These are phyloP conservation scores for Kodamaea laetipori DNA, from an alignment of 805 yeast species.

Conservation along the genomic window DNA sequence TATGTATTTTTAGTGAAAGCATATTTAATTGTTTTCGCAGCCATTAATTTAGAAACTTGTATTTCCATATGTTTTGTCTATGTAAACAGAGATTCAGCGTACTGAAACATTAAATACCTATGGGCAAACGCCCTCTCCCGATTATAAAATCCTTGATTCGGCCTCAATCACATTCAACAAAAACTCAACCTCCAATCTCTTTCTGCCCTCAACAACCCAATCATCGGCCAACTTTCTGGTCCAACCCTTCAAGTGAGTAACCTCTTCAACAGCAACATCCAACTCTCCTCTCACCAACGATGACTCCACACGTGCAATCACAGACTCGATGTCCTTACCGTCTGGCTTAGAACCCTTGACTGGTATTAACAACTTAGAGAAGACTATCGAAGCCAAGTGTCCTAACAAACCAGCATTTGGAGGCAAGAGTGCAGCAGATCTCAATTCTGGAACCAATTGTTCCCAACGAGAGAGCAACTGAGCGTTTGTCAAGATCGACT, in stretches of 20 bases:
- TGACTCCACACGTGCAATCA: slow-evolving; percentile 81
- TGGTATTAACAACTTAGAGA: slow-evolving; percentile 72
- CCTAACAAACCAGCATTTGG: slow-evolving; percentile 96
- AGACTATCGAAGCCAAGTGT: slow-evolving; percentile 76
- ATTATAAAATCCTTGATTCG: slow-evolving; percentile 51
- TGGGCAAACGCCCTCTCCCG: no score
- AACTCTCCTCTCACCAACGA: slow-evolving; percentile 74
- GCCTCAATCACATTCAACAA: slow-evolving; percentile 68
- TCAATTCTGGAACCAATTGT: slow-evolving; percentile 77
- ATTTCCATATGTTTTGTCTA: no score
- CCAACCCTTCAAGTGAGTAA: slow-evolving; percentile 89
- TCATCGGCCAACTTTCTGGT: slow-evolving; percentile 84
- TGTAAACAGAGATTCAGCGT: neutral
- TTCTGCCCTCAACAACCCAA: slow-evolving; percentile 89
- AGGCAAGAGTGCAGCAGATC: slow-evolving; percentile 86
- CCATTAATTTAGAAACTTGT: no score
- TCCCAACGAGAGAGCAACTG: slow-evolving; percentile 83
- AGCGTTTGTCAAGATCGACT: slow-evolving; percentile 69
- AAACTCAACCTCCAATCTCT: slow-evolving; percentile 84
- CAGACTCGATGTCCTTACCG: slow-evolving; percentile 85
- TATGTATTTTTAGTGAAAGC: no score
- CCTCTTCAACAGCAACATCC: slow-evolving; percentile 90
- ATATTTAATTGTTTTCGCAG: no score
- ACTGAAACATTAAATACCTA: no score
- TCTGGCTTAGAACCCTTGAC: slow-evolving; percentile 64